Base-by-base conservation (phyloP, 306 rosid genomes). In the Ammopiptanthus mongolicus region DNA sequence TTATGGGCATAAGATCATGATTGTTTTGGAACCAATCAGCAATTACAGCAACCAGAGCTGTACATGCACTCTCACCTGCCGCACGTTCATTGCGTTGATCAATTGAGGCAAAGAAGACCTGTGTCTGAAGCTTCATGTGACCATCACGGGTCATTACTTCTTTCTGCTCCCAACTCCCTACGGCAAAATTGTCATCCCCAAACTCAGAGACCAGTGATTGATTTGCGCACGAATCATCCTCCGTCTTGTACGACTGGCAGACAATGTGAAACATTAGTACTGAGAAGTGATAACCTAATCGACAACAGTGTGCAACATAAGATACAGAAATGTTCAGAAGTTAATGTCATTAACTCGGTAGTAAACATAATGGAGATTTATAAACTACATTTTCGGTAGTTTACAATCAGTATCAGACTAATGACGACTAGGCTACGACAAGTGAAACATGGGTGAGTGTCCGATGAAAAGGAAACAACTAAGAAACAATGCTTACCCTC, bases 21-120 rank as follows among this genome's bases (percentile, higher is more conserved):
- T 87, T 84, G 65, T 84, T 92, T 64, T 92, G 99, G 77, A 96
- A 87, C 99, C 99, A 96, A 69, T 92, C 89, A 0, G 99, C 98
- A 75, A 96, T 88, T n/a, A 96, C 98, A 28, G 98, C 98, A 50
- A 96, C 99, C 8, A 92, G 94, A 70, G 92, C 99, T 34, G 99
- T 96, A 21, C 99, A 96, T 51, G 98, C 99, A 83, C 99, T 88
- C 91, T 96, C 99, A 0, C 99, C 99, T 0, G 97, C 97, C 36
- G 98, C 99, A 47, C 92, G 85, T 84, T 90, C 98, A 74, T 91
- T 96, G 17, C 99, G 84, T 75, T 96, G 99, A 81, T 96, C 98
- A 1, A 96, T 96, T 73, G 99, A 89, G 63, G 99, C 99, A 85
- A 91, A 96, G 86, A 96, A 96, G 74, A 89, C 96, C 65, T 90